A percentile compares a stretch with the other conserved stretches of the same genome.
Conservation (phyloP, 176 grass and related monocot genomes). For the Cymbopogon citratus region DNA sequence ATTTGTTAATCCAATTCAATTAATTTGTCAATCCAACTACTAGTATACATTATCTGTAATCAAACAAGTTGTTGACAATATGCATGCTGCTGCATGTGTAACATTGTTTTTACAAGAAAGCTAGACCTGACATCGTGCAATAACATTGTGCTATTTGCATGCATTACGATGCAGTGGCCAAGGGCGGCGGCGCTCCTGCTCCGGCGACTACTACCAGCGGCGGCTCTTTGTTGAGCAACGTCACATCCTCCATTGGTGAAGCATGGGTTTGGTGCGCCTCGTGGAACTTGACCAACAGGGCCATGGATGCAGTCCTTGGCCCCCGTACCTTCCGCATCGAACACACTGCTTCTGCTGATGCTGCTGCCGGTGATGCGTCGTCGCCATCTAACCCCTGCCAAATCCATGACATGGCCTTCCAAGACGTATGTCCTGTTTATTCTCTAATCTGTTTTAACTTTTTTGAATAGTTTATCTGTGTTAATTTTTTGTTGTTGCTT, state of each 20-base stretch:
- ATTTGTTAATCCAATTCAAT: too few species aligned
- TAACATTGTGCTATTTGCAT: too few species aligned
- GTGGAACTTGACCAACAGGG: constrained; percentile 10
- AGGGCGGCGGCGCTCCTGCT: background rate
- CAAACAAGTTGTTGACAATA: too few species aligned
- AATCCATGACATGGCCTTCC: constrained; percentile 45
- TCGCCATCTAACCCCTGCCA: constrained; percentile 25
- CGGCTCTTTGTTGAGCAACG: background rate
- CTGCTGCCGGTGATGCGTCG: background rate
- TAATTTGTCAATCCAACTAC: too few species aligned
- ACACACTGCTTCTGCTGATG: background rate
- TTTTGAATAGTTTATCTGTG: too few species aligned
- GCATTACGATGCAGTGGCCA: too few species aligned
- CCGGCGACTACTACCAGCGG: background rate
- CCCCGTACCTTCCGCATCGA: constrained; percentile 47
- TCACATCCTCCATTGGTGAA: background rate
- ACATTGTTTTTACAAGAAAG: too few species aligned
- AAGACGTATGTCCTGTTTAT: constrained; percentile 39
- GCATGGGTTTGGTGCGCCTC: background rate
- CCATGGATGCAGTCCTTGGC: constrained; percentile 34
- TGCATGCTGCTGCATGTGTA: too few species aligned
- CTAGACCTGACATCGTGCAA: too few species aligned
- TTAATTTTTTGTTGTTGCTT: too few species aligned
- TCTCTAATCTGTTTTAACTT: background rate
- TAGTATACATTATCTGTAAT: too few species aligned